Evolutionary conservation across 139 green algal genomes (phyloP).

Genomic region (Penium margaritaceum): DNA sequence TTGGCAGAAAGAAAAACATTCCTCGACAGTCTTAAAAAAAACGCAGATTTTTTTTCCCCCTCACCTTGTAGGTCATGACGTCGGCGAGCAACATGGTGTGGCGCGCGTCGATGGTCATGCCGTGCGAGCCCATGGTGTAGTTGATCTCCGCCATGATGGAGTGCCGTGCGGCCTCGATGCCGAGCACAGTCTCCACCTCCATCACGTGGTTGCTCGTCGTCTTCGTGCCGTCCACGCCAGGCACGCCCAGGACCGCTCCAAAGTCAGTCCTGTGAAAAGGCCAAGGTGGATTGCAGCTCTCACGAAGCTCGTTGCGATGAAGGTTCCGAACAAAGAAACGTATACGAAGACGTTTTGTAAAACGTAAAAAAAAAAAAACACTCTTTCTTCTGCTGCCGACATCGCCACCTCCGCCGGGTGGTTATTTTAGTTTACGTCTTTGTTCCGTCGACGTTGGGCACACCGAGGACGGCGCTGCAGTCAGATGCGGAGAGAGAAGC

Average conservation of each 20-base stretch:
- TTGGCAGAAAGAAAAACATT: too few relatives aligned
- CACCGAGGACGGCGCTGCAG: too few relatives aligned
- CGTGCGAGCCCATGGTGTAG: conserved; percentile 79
- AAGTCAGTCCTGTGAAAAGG: conserved; percentile 60
- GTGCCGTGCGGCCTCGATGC: conserved; percentile 83
- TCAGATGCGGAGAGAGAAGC: too few relatives aligned
- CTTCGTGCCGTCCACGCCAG: conserved; percentile 65
- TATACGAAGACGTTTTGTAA: too few relatives aligned
- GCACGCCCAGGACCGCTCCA: conserved; percentile 70
- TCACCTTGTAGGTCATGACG: conserved; percentile 92
- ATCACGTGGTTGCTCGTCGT: conserved; percentile 88
- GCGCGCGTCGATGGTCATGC: conserved; percentile 89
- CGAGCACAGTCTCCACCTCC: conserved; percentile 74
- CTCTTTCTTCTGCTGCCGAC: too few relatives aligned
- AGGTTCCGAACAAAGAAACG: too few relatives aligned
- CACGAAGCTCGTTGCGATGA: background rate
- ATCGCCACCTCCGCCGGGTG: too few relatives aligned
- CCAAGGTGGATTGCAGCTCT: too few relatives aligned
- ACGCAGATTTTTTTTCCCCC: background rate
- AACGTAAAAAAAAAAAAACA: too few relatives aligned
- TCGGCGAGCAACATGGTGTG: conserved; percentile 96
- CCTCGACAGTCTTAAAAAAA: background rate
- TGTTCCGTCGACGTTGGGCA: too few relatives aligned
- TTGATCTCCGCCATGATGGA: conserved; percentile 84
- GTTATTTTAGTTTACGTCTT: too few relatives aligned